Base-by-base conservation (phyloP, 371 early-diverging fungal species). In the Sporodiniella umbellata region DNA sequence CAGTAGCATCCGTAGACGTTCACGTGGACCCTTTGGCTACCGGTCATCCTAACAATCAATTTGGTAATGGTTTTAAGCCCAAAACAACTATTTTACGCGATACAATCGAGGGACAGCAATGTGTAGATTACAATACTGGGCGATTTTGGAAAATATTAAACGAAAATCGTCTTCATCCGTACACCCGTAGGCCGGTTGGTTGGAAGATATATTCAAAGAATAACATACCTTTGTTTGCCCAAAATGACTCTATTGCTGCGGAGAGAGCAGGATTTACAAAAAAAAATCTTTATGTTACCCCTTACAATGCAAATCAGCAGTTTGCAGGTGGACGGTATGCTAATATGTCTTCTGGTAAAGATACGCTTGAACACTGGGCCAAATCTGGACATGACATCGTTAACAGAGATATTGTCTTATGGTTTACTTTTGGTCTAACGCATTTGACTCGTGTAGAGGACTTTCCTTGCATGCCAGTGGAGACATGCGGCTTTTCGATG, bases 301-400 rank as follows among this genome's bases (percentile, higher is more conserved):
- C 70, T 40, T 79, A 79, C 45, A 38, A 79, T 24, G 75, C 72
- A 46, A 30, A 77, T 4, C 70, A 79, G 46, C 55, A 72, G 62
- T 79, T 72, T 50, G 77, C 79, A 42, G 79, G 75, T 53, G 79
- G 79, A 15, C 72, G 72, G 59, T 78, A 78, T 49, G 70, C 71
- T 55, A 75, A 75, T 31, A 73, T 74, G 54, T 68, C 75, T 15
- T 54, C 54, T 12, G 75, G 74, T 25, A 40, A 53, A 2, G 72
- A 74, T 21, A 64, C 48, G 22, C 51, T 73, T 8, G 66, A 66
- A 21, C 12, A 43, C 0, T 79, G 74, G 76, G 62, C 62, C 31
- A 70, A 68, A 45, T 12, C 21, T 4, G 60, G 58, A 15, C 42
- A 58, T 31, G 56, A 44, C 42, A 60, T 79, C 25, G 54, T 53